Conservation (phyloP, 495 filamentous ascomycete species). For the Aspergillus sparsus region DNA sequence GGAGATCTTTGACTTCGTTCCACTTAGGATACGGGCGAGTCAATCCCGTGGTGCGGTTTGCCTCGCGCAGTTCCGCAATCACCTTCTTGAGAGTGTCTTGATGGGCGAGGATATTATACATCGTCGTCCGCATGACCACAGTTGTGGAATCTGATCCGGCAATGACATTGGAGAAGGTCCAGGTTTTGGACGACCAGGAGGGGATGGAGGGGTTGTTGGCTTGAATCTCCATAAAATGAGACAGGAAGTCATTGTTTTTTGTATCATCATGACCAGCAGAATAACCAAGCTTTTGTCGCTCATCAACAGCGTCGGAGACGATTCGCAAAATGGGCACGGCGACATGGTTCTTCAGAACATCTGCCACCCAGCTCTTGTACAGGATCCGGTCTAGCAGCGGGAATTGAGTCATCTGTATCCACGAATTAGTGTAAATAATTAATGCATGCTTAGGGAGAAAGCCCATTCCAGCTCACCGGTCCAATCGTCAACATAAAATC, state of each 20-base stretch:
- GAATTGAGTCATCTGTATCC: slow-evolving; percentile 35
- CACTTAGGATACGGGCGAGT: slow-evolving; percentile 28
- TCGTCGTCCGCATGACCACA: slow-evolving; percentile 37
- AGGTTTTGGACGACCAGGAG: slow-evolving; percentile 21
- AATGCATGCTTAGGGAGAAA: not conserved
- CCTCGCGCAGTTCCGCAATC: slow-evolving; percentile 18
- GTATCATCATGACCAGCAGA: not conserved
- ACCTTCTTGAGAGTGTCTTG: slow-evolving; percentile 29
- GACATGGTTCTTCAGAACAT: not conserved
- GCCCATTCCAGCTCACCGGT: not conserved
- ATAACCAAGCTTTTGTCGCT: not conserved
- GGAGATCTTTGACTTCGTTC: slow-evolving; percentile 34
- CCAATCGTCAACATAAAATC: not conserved
- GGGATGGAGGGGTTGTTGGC: slow-evolving; percentile 23
- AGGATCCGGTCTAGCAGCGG: slow-evolving; percentile 39
- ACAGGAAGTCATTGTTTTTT: slow-evolving; percentile 27
- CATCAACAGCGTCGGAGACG: slow-evolving; percentile 5
- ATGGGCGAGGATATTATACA: slow-evolving; percentile 39
- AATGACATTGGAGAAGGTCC: slow-evolving; percentile 40
- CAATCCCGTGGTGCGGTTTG: slow-evolving; percentile 14
- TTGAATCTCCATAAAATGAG: slow-evolving; percentile 24
- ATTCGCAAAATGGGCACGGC: slow-evolving; percentile 9
- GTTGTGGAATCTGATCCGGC: slow-evolving; percentile 52
- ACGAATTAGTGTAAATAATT: no score
- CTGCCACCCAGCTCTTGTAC: slow-evolving; percentile 28